Evolutionary conservation across 257 asterid species (phyloP).

Genomic region (Ocimum tenuiflorum): DNA sequence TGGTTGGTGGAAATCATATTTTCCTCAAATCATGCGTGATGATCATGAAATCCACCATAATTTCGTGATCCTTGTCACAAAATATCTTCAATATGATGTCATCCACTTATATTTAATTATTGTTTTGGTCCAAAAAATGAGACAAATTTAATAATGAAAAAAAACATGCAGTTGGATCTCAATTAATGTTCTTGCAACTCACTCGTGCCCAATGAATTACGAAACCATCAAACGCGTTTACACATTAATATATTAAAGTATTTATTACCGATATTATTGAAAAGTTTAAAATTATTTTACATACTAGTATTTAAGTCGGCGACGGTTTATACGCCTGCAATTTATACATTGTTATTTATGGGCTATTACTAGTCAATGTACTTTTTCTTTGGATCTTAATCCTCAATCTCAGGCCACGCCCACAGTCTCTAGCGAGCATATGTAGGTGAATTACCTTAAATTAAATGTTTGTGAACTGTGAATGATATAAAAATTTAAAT

Average conservation of each 20-base stretch:
- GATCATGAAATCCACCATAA: not conserved
- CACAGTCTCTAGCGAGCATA: too few relatives aligned
- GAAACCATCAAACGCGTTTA: not conserved
- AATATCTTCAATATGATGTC: too few relatives aligned
- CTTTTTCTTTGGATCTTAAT: too few relatives aligned
- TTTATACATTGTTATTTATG: not conserved
- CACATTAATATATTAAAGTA: not conserved
- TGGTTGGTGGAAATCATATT: not conserved
- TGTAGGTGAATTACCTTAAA: too few relatives aligned
- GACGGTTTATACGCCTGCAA: not conserved
- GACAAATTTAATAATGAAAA: not conserved
- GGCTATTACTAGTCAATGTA: not conserved
- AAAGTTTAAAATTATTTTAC: not conserved
- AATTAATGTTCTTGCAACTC: not conserved
- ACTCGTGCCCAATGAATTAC: not conserved
- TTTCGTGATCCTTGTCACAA: too few relatives aligned
- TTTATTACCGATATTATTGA: not conserved
- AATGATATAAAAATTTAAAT: too few relatives aligned
- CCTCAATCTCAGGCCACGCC: too few relatives aligned
- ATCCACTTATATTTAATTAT: too few relatives aligned
- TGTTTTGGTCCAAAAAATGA: not conserved
- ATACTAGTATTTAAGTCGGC: not conserved
- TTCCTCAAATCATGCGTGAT: not conserved
- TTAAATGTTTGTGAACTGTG: too few relatives aligned
- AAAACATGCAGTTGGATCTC: not conserved